Conservation (phyloP, 495 filamentous ascomycete species). For the Aspergillus saccharolyticus region DNA sequence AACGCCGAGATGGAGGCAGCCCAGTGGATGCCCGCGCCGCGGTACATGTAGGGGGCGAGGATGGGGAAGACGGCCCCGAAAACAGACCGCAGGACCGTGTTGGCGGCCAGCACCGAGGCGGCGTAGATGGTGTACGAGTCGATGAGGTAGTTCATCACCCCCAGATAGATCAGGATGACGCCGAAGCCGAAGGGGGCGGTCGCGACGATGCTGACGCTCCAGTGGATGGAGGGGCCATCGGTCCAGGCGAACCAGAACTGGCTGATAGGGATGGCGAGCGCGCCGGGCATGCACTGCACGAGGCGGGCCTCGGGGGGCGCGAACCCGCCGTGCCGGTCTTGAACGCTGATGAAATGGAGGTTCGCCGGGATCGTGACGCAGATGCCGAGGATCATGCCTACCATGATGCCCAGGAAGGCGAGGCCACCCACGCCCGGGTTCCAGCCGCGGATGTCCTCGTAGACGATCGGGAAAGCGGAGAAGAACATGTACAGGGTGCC, state of each 20-base stretch:
- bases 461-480: background rate
- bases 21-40: background rate
- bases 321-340: background rate
- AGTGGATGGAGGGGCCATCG: background rate
- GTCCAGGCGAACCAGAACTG: conserved; percentile 7
- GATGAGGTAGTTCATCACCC: conserved; percentile 2
- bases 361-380: background rate
- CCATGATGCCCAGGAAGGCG: background rate
- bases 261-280: background rate
- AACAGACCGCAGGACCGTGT: background rate
- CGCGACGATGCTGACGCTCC: conserved; percentile 1
- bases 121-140: conserved; percentile 2
- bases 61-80: conserved; percentile 1
- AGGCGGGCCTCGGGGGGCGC: background rate
- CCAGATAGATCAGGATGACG: background rate
- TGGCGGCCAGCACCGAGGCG: background rate
- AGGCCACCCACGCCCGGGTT: background rate
- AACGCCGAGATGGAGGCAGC: background rate
- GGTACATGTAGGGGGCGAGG: background rate
- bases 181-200: conserved; percentile 2
- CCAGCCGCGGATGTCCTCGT: conserved; percentile 1
- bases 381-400: background rate
- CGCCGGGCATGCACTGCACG: background rate
- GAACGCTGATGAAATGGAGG: background rate
- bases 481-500: conserved; percentile 5